Conservation (phyloP, 371 early-diverging fungal genomes). For the Actinomortierella ambigua region DNA sequence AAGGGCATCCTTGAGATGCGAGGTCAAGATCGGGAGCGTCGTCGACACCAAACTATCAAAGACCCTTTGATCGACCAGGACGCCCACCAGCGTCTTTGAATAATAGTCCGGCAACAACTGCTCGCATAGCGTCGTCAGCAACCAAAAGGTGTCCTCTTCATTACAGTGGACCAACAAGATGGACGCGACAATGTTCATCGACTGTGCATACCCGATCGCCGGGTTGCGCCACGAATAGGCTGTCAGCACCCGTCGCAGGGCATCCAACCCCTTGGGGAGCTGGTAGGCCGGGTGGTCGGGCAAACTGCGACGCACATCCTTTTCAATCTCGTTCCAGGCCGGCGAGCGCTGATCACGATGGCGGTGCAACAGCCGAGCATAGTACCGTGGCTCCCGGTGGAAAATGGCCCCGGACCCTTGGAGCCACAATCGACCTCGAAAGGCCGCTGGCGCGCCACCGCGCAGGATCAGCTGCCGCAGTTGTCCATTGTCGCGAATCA, state of each 20-base stretch:
- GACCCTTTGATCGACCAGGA: constrained; percentile 66
- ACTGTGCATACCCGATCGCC: constrained; percentile 71
- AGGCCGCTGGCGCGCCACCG: constrained; percentile 23
- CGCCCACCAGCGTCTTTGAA: constrained; percentile 66
- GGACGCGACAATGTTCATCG: constrained; percentile 68
- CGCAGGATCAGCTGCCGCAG: constrained; percentile 53
- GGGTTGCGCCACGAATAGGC: constrained; percentile 70
- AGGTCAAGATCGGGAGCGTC: constrained; percentile 53
- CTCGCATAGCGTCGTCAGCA: constrained; percentile 51
- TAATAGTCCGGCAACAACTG: constrained; percentile 67
- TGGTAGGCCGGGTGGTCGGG: constrained; percentile 74
- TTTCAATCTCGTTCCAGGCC: constrained; percentile 68
- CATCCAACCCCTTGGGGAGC: constrained; percentile 56
- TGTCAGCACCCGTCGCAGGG: constrained; percentile 61
- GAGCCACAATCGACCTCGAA: no score
- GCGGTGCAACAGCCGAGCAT: no score
- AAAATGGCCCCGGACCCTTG: no score
- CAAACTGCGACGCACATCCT: constrained; percentile 60
- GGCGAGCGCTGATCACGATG: constrained; percentile 53
- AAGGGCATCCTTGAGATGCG: constrained; percentile 57
- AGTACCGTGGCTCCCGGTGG: no score
- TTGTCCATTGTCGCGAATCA: constrained; percentile 50
- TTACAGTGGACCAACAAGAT: constrained; percentile 60
- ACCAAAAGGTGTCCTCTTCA: constrained; percentile 73
- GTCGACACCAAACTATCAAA: constrained; percentile 56